Evolutionary conservation across 331 rosid species (phyloP).

Genomic region (Malus hybrid): DNA sequence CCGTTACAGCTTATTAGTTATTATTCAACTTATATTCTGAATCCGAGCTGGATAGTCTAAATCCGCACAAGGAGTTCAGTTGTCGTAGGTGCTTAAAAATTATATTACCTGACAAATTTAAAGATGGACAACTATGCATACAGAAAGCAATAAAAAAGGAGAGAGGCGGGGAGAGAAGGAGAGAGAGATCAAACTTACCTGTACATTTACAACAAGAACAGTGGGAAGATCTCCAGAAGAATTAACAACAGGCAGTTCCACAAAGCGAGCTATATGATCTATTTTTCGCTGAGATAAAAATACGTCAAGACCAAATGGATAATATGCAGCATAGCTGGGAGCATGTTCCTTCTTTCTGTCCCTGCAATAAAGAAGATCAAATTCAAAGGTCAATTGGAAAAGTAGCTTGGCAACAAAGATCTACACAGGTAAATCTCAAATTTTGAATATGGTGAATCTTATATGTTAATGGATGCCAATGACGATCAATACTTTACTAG

Average conservation of each 20-base stretch:
- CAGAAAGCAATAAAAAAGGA: neutral
- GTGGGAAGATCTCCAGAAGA: constrained; percentile 60
- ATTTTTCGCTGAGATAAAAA: constrained; percentile 81
- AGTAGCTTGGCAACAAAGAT: too few relatives aligned
- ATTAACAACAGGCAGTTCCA: constrained; percentile 58
- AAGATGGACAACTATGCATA: neutral
- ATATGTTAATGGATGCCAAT: neutral
- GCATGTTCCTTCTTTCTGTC: constrained; percentile 90
- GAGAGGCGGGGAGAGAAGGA: neutral
- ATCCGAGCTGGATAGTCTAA: neutral
- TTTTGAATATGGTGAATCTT: too few relatives aligned
- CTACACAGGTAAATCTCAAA: too few relatives aligned
- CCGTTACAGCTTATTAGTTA: neutral
- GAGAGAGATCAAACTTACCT: constrained; percentile 42
- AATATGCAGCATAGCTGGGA: constrained; percentile 66
- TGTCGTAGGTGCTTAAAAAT: too few relatives aligned
- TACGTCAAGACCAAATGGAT: constrained; percentile 94
- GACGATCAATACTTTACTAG: neutral
- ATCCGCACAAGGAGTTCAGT: neutral
- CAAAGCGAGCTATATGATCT: constrained; percentile 81
- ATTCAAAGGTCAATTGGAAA: too few relatives aligned
- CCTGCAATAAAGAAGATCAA: constrained; percentile 35
- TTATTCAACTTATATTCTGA: neutral
- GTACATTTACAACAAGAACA: constrained; percentile 90
- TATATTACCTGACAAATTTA: too few relatives aligned